These are phyloP conservation scores for Triangularia verruculosa DNA, from an alignment of 2,329 filamentous ascomycete genomes.

Conservation along the genomic window DNA sequence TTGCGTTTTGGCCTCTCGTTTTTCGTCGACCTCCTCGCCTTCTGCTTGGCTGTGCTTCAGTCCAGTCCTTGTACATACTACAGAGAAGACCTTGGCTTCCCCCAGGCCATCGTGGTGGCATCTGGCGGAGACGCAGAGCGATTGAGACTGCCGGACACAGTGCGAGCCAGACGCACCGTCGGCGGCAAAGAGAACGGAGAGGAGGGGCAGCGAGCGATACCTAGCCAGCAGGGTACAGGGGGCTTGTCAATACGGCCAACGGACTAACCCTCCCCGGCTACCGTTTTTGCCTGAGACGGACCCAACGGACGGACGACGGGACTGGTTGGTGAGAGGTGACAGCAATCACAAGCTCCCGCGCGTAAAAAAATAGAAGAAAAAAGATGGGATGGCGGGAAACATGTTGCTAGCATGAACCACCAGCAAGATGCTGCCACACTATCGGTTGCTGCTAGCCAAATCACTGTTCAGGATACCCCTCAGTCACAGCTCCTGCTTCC, in stretches of 20 bases:
- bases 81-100: conserved; percentile 15
- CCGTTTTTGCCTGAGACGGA: conserved; percentile 5
- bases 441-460: conserved; percentile 6
- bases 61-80: conserved; percentile 8
- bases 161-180: conserved; percentile 5
- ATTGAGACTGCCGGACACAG: conserved; percentile 18
- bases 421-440: neutral
- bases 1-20: conserved; percentile 28
- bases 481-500: neutral
- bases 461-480: neutral
- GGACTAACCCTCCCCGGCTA: conserved; percentile 3
- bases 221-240: neutral
- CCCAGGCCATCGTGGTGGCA: conserved; percentile 11
- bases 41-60: conserved; percentile 25
- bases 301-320: too few relatives aligned
- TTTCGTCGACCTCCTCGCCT: conserved; percentile 23
- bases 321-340: neutral
- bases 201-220: neutral
- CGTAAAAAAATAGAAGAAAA: neutral
- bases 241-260: neutral
- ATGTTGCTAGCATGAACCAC: neutral
- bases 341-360: neutral
- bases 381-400: neutral
- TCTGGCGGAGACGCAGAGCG: conserved; percentile 5
- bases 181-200: conserved; percentile 9